Conservation (phyloP, 1,139 yeast genomes). For the Yamadazyma epiphylla region DNA sequence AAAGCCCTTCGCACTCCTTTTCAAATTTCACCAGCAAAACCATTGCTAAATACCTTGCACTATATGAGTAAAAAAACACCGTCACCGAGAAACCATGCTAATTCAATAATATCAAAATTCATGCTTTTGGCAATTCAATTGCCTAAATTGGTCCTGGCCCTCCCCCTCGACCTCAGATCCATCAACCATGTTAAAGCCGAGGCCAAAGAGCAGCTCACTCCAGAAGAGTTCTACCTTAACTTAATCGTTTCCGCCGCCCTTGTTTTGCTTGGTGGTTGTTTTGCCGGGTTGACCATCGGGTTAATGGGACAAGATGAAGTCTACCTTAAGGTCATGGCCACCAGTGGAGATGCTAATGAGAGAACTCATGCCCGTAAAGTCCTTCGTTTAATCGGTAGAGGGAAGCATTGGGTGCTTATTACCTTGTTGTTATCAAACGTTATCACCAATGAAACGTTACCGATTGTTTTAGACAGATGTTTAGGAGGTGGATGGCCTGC, state of each 20-base stretch:
- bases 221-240: slow-evolving; percentile 50
- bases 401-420: slow-evolving; percentile 97
- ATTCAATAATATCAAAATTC: slow-evolving; percentile 10
- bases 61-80: slow-evolving; percentile 6
- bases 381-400: slow-evolving; percentile 65
- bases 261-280: slow-evolving; percentile 89
- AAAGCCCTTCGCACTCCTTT: too few species aligned
- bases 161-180: slow-evolving; percentile 18
- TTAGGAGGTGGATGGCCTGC: slow-evolving; percentile 99
- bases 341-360: slow-evolving; percentile 57
- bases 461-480: slow-evolving; percentile 87
- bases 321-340: slow-evolving; percentile 67
- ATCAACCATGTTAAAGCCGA: slow-evolving; percentile 13
- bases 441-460: slow-evolving; percentile 91
- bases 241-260: slow-evolving; percentile 58
- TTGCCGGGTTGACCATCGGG: slow-evolving; percentile 93
- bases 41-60: too few species aligned
- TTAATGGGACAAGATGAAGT: slow-evolving; percentile 98
- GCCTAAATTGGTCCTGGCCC: slow-evolving; percentile 22
- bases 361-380: slow-evolving; percentile 72
- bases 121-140: slow-evolving; percentile 18
- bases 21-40: too few species aligned
- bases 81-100: slow-evolving; percentile 7
- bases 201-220: slow-evolving; percentile 20
- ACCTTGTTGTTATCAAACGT: slow-evolving; percentile 83